Evolutionary conservation across 2,329 filamentous ascomycete species (phyloP), one percentile per base, ranked within the genome.

Genomic region (Falciphora oryzae): DNA sequence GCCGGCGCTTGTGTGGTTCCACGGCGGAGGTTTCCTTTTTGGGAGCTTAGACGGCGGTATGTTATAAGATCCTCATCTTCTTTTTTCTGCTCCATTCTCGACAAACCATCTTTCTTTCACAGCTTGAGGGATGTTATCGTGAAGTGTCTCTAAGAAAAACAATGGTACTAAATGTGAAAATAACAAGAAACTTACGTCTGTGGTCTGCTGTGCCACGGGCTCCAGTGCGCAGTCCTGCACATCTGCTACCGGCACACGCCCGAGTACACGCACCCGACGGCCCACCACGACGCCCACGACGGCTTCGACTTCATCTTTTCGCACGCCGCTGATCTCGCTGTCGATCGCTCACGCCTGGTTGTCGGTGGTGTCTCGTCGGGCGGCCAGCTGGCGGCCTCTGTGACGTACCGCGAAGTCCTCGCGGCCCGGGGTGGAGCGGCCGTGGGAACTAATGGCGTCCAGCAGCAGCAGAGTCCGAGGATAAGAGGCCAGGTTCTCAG

Each of bases 211-310:
- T 31, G 58, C 29, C 31, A 60, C 31, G 5, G 31, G 22, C 58
- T 60, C 14, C 58, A 35, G 14, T 60, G 58, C 25, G 71, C 79
- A 0, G 80, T 85, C 0, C 66, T 85, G 4, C 82, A 83, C 62
- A 73, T 84, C 22, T 80, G 80, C 64, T 85, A 85, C 69, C 78
- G 83, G 0, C 82, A 85, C 70, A 82, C 82, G 0, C 82, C 82
- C 0, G 78, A 84, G 64, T 71, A 79, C 62, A 67, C 63, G 1
- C 83, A 78, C 65, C 81, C 83, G 0, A 78, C 76, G 0, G 75
- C 79, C 1, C 81, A 78, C 75, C 65, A 80, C 64, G 83, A 86
- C 64, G 73, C 78, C 0, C 78, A 81, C 68, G 83, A 84, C 63
- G 78, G 78, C 1, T 81, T 83, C 57, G 73, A 78, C 22, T 85